phyloP scores from a whole-genome alignment of 768 basidiomycete genomes.

The Porphyrellus cyaneotinctus region DNA sequence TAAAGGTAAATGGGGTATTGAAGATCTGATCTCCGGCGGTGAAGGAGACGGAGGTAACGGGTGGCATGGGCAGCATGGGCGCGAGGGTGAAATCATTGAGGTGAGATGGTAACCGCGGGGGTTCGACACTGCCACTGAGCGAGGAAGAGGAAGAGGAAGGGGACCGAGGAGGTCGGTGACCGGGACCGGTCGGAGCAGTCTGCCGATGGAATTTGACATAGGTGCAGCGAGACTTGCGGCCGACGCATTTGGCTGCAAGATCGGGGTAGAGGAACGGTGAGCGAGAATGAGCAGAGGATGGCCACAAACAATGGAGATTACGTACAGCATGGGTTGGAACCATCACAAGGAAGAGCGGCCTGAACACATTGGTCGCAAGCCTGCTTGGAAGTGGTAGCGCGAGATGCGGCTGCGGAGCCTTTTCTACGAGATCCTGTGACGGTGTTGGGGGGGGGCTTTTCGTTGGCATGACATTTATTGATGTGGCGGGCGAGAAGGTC shows the following conservation, averaged over 20 bases:
- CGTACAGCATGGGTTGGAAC: conserved; percentile 73
- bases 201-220: conserved; percentile 82
- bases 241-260: conserved; percentile 62
- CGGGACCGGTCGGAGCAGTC: conserved; percentile 73
- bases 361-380: conserved; percentile 84
- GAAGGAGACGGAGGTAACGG: conserved; percentile 22
- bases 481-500: conserved; percentile 83
- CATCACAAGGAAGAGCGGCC: conserved; percentile 71
- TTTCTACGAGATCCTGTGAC: conserved; percentile 50
- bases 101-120: conserved; percentile 30
- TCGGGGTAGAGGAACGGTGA: neutral
- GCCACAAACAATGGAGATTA: conserved; percentile 10
- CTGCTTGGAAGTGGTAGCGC: conserved; percentile 77
- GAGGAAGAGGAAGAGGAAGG: conserved; percentile 32
- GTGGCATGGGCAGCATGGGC: conserved; percentile 32
- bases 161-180: conserved; percentile 46
- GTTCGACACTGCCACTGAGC: conserved; percentile 9
- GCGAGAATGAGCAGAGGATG: neutral
- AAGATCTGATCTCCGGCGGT: conserved; percentile 28
- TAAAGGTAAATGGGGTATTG: conserved; percentile 31
- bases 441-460: conserved; percentile 45
- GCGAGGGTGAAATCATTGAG: conserved; percentile 43
- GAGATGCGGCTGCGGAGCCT: conserved; percentile 59
- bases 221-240: conserved; percentile 70
- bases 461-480: conserved; percentile 83